Conservation (phyloP, 1,284 basidiomycete species). For the Ustilago loliicola region DNA sequence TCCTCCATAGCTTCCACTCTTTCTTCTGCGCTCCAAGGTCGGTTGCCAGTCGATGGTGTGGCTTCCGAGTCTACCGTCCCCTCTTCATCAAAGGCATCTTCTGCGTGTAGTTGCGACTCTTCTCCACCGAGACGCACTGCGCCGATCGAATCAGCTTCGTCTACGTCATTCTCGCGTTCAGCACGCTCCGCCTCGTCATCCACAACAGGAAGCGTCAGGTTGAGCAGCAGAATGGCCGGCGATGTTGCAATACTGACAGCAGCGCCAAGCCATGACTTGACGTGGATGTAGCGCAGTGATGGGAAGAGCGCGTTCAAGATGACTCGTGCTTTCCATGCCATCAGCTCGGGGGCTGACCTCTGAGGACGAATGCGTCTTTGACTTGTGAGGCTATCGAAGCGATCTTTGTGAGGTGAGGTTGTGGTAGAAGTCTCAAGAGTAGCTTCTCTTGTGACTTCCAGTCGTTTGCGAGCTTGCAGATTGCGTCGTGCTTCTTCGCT, state of each 20-base stretch:
- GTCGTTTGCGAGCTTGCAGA: slow-evolving; percentile 14
- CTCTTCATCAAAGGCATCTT: slow-evolving; percentile 29
- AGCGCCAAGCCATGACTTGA: slow-evolving; percentile 81
- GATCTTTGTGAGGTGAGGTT: slow-evolving; percentile 20
- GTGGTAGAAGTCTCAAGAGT: neutral
- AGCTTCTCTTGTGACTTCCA: neutral
- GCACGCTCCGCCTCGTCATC: slow-evolving; percentile 73
- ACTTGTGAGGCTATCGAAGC: slow-evolving; percentile 17
- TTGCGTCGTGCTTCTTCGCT: slow-evolving; percentile 20
- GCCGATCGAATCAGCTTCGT: slow-evolving; percentile 51
- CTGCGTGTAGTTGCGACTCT: slow-evolving; percentile 43
- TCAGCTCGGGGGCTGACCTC: slow-evolving; percentile 22
- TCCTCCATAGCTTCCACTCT: slow-evolving; percentile 32
- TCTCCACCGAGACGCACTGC: slow-evolving; percentile 61
- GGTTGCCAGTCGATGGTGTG: slow-evolving; percentile 12
- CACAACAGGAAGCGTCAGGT: slow-evolving; percentile 90
- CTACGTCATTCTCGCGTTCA: slow-evolving; percentile 38
- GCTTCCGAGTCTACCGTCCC: slow-evolving; percentile 12
- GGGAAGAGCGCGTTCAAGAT: slow-evolving; percentile 79
- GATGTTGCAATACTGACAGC: slow-evolving; percentile 83
- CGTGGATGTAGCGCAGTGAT: slow-evolving; percentile 81
- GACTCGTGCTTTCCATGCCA: slow-evolving; percentile 39
- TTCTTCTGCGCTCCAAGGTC: slow-evolving; percentile 34
- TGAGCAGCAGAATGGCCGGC: slow-evolving; percentile 87
- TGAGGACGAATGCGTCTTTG: slow-evolving; percentile 35